Conservation (phyloP, 2,329 filamentous ascomycete species). For the Tolypocladium sp. region DNA sequence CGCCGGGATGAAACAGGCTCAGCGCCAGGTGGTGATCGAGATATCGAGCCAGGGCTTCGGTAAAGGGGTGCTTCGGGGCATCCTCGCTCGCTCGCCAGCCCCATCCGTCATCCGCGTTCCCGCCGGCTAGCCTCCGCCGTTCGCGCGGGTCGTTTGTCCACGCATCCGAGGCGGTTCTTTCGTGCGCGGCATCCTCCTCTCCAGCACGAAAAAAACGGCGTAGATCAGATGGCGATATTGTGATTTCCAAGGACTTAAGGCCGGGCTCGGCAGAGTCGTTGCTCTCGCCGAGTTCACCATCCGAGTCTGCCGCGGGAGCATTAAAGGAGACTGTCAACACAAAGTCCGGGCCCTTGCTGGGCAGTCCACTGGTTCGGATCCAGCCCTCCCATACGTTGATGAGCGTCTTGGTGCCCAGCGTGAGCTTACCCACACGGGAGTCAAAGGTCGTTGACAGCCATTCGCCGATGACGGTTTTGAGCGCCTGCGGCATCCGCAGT, state of each 20-base stretch:
- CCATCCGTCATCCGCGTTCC: conserved; percentile 43
- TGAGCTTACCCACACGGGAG: conserved; percentile 42
- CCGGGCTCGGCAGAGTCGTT: conserved; percentile 13
- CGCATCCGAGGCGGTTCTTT: conserved; percentile 3
- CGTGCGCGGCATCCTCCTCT: conserved; percentile 5
- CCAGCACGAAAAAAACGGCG: conserved; percentile 35
- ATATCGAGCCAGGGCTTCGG: conserved; percentile 39
- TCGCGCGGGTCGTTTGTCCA: conserved; percentile 26
- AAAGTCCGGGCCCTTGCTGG: conserved; percentile 30
- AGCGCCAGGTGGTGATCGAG: conserved; percentile 43
- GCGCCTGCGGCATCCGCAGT: conserved; percentile 43
- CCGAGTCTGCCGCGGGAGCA: conserved; percentile 19
- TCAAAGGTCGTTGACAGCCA: conserved; percentile 47
- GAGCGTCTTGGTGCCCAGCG: conserved; percentile 40
- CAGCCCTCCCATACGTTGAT: conserved; percentile 42
- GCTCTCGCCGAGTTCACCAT: conserved; percentile 9
- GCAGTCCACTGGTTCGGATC: conserved; percentile 29
- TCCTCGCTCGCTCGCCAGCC: conserved; percentile 28
- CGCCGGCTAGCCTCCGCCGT: conserved; percentile 36
- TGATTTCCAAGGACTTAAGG: conserved; percentile 39
- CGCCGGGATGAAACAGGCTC: conserved; percentile 46
- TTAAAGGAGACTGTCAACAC: conserved; percentile 43
- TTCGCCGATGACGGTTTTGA: conserved; percentile 38
- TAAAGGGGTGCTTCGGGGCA: conserved; percentile 30
- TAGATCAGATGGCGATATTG: conserved; percentile 39